phyloP scores from a whole-genome alignment of 768 basidiomycete genomes.

The Hygrophorus russula region DNA sequence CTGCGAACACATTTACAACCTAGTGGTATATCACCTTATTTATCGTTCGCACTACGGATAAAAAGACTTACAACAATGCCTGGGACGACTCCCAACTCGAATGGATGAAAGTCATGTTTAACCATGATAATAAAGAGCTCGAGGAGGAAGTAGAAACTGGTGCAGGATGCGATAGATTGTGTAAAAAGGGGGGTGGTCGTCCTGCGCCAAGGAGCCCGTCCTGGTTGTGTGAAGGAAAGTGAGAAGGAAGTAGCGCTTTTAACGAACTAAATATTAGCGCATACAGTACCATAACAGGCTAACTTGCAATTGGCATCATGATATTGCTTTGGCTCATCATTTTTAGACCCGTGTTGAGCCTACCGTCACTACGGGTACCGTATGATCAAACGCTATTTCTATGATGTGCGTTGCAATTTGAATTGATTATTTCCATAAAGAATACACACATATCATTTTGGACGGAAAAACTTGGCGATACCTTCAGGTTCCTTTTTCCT shows the following conservation, averaged over 20 bases:
- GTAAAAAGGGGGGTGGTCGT: slow-evolving; percentile 21
- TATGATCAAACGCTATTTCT: no score
- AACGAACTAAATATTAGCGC: no score
- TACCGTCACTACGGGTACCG: no score
- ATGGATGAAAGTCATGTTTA: slow-evolving; percentile 5
- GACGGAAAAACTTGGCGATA: slow-evolving; percentile 29
- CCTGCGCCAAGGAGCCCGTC: slow-evolving; percentile 28
- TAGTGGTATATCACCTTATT: slow-evolving; percentile 10
- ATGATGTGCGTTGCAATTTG: no score
- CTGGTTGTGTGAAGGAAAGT: slow-evolving; percentile 24
- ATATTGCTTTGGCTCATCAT: no score
- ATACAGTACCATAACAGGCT: no score
- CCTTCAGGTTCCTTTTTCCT: slow-evolving; percentile 21
- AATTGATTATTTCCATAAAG: no score
- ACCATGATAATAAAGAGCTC: slow-evolving; percentile 15
- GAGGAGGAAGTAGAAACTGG: not conserved
- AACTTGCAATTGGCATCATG: no score
- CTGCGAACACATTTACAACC: slow-evolving; percentile 42
- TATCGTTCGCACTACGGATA: not conserved
- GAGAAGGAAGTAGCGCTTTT: no score
- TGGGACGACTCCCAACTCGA: not conserved
- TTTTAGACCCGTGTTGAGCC: no score
- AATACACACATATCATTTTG: no score
- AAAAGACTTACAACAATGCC: slow-evolving; percentile 6
- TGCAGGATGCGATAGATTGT: slow-evolving; percentile 2